These are phyloP conservation scores for Eutypa lata DNA, from an alignment of 2,329 filamentous ascomycete species.

Conservation along the genomic window DNA sequence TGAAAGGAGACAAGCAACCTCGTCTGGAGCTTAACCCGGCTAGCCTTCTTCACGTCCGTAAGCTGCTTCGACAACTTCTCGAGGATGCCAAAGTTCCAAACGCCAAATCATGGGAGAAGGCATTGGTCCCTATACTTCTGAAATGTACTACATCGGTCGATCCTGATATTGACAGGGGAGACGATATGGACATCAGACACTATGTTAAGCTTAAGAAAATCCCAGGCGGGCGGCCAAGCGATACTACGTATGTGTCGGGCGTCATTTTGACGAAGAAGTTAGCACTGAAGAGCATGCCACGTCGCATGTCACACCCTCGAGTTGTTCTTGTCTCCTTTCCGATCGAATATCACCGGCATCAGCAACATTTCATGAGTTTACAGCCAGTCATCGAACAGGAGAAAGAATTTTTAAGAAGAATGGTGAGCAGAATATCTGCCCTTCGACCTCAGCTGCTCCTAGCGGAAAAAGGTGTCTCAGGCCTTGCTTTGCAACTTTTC, in stretches of 20 bases:
- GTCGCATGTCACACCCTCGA: conserved; percentile 77
- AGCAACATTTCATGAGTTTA: conserved; percentile 95
- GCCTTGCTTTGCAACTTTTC: conserved; percentile 83
- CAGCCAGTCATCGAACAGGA: conserved; percentile 97
- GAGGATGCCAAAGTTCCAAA: conserved; percentile 73
- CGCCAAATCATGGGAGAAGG: conserved; percentile 79
- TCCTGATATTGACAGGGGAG: conserved; percentile 83
- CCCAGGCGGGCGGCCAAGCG: conserved; percentile 80
- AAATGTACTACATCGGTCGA: conserved; percentile 92
- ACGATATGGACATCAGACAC: conserved; percentile 95
- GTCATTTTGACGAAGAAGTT: conserved; percentile 97
- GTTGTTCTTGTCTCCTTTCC: conserved; percentile 93
- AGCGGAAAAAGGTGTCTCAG: conserved; percentile 91
- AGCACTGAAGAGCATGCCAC: conserved; percentile 92
- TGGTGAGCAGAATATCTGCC: conserved; percentile 87
- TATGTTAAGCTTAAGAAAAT: conserved; percentile 98
- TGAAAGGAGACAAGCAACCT: conserved; percentile 70
- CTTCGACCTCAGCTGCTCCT: conserved; percentile 81
- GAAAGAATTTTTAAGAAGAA: conserved; percentile 84
- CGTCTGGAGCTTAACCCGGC: conserved; percentile 83
- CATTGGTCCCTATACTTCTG: conserved; percentile 83
- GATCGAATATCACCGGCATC: conserved; percentile 91
- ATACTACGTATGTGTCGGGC: conserved; percentile 94
- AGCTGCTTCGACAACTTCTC: conserved; percentile 78
- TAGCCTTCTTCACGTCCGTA: conserved; percentile 84